Evolutionary conservation across 176 grass and related monocot genomes (phyloP).

Genomic region (Melocanna baccifera): DNA sequence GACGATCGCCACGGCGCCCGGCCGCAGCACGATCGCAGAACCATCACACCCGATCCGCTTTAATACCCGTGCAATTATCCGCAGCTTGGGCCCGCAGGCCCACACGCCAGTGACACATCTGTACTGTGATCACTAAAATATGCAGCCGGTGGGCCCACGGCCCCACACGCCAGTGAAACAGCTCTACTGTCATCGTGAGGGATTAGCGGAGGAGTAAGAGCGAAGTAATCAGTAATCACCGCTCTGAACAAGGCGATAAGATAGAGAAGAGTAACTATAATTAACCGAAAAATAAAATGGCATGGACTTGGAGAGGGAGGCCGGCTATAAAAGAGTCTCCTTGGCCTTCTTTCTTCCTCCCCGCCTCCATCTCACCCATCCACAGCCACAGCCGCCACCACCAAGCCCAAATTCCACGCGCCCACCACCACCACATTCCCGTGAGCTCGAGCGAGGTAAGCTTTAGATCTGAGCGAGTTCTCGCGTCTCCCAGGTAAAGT

Average conservation of each 20-base stretch:
- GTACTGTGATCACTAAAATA: not conserved
- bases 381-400: not conserved
- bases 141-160: not conserved
- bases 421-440: not conserved
- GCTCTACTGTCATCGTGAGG: not conserved
- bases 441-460: constrained; percentile 54
- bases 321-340: constrained; percentile 47
- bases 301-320: not conserved
- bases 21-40: not conserved
- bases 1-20: too few relatives aligned
- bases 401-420: not conserved
- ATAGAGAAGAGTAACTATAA: not conserved
- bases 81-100: not conserved
- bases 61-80: not conserved
- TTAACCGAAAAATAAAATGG: not conserved
- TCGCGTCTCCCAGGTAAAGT: constrained; percentile 43
- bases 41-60: not conserved
- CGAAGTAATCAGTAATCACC: constrained; percentile 11
- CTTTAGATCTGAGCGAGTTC: constrained; percentile 54
- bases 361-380: constrained; percentile 5
- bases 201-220: constrained; percentile 20
- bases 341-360: constrained; percentile 9
- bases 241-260: not conserved
- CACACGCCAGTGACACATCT: not conserved
- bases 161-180: not conserved